Evolutionary conservation across 805 yeast genomes (phyloP).

Genomic region (Kluyveromyces aestuarii): DNA sequence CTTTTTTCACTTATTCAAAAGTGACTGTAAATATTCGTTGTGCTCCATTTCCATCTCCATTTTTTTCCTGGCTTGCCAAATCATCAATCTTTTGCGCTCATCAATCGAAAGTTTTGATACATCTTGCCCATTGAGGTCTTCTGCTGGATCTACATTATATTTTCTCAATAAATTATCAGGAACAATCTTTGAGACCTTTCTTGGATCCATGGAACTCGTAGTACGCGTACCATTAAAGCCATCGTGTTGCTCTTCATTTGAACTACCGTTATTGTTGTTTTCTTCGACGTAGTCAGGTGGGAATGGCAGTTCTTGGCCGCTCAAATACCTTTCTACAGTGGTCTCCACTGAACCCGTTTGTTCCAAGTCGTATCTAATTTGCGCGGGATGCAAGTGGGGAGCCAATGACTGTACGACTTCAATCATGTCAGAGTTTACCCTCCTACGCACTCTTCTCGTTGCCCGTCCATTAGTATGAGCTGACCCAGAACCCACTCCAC

Average conservation of each 20-base stretch:
- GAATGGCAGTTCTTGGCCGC: slow-evolving; percentile 48
- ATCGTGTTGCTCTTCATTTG: background rate
- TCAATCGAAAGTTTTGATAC: slow-evolving; percentile 15
- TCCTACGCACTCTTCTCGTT: slow-evolving; percentile 30
- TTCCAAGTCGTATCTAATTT: slow-evolving; percentile 65
- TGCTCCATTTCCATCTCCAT: slow-evolving; percentile 29
- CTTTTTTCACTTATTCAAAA: background rate
- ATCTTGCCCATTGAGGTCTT: slow-evolving; percentile 11
- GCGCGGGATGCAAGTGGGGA: slow-evolving; percentile 59
- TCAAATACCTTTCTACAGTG: slow-evolving; percentile 66
- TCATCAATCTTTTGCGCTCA: slow-evolving; percentile 34
- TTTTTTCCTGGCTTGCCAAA: slow-evolving; percentile 51
- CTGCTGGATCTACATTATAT: slow-evolving; percentile 17
- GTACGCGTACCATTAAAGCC: slow-evolving; percentile 1
- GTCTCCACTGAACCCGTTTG: slow-evolving; percentile 72
- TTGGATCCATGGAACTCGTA: slow-evolving; percentile 15
- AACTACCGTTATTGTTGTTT: slow-evolving; percentile 6
- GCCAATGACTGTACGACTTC: slow-evolving; percentile 79
- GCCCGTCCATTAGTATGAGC: slow-evolving; percentile 4
- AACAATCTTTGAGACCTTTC: slow-evolving; percentile 22
- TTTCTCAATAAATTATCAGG: slow-evolving; percentile 24
- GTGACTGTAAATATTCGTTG: slow-evolving; percentile 8
- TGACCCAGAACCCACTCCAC: slow-evolving; percentile 5
- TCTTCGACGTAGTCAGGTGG: slow-evolving; percentile 36
- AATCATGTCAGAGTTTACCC: slow-evolving; percentile 63